Conservation (phyloP, 2,329 filamentous ascomycete genomes). For the Biscogniauxia marginata region DNA sequence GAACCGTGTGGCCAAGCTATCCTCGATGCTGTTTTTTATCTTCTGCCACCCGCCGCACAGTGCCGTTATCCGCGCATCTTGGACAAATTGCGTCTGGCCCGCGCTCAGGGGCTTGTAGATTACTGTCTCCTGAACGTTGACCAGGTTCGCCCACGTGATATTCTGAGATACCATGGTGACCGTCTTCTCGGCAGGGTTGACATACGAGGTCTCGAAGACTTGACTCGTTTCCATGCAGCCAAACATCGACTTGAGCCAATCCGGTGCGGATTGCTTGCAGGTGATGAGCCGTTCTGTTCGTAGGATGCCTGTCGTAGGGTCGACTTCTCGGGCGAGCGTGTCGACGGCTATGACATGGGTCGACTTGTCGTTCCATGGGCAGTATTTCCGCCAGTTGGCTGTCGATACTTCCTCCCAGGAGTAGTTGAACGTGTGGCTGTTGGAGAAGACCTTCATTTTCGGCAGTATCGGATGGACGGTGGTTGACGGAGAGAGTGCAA, state of each 20-base stretch:
- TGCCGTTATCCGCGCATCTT: conserved; percentile 90
- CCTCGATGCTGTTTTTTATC: conserved; percentile 94
- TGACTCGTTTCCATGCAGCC: conserved; percentile 79
- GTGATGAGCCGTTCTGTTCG: conserved; percentile 63
- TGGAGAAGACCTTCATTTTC: conserved; percentile 93
- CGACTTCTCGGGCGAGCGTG: conserved; percentile 71
- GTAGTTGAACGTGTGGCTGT: conserved; percentile 88
- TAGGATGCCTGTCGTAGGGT: conserved; percentile 57
- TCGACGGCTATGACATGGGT: conserved; percentile 95
- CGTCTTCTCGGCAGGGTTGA: conserved; percentile 77
- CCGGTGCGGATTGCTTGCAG: conserved; percentile 64
- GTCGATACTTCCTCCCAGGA: conserved; percentile 98
- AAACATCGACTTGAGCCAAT: conserved; percentile 78
- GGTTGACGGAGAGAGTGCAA: background rate
- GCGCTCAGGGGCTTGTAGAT: conserved; percentile 67
- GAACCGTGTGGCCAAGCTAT: conserved; percentile 84
- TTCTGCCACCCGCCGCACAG: conserved; percentile 96
- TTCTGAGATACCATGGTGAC: conserved; percentile 98
- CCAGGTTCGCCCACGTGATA: conserved; percentile 85
- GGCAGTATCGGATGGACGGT: background rate
- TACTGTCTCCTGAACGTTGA: conserved; percentile 91
- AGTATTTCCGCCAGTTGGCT: conserved; percentile 98
- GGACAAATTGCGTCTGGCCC: conserved; percentile 74
- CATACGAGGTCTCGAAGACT: conserved; percentile 94
- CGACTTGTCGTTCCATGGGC: conserved; percentile 98